Percentiles rank a stretch among this genome's conserved stretches.
Conservation (phyloP, 768 basidiomycete genomes). For the Amanita pseudoporphyria region DNA sequence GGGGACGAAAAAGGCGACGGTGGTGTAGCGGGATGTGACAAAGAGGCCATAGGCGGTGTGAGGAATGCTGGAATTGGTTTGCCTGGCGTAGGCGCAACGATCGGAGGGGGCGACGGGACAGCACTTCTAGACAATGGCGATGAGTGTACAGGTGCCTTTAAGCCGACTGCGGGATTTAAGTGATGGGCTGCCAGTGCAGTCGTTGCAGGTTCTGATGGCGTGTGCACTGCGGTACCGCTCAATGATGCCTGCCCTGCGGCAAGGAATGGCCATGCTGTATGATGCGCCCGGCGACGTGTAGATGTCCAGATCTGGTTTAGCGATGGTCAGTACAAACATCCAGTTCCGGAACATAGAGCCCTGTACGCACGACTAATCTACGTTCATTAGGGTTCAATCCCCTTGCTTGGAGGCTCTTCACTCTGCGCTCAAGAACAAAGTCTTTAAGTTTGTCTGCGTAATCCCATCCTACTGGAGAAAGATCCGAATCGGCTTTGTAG, state of each 20-base stretch:
- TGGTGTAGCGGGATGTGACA: slow-evolving; percentile 8
- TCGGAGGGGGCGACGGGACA: neutral
- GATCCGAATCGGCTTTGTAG: slow-evolving; percentile 96
- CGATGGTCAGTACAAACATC: neutral
- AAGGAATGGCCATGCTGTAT: slow-evolving; percentile 94
- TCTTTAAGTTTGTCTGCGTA: slow-evolving; percentile 87
- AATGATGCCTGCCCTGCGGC: slow-evolving; percentile 21
- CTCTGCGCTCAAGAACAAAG: slow-evolving; percentile 78
- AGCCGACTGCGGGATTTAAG: neutral
- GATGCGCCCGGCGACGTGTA: slow-evolving; percentile 83
- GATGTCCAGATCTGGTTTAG: slow-evolving; percentile 87
- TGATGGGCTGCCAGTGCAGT: neutral
- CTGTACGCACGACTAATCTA: slow-evolving; percentile 50
- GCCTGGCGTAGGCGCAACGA: neutral
- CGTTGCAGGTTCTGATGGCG: neutral
- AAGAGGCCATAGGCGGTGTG: slow-evolving; percentile 7
- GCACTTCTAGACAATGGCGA: slow-evolving; percentile 1
- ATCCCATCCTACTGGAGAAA: slow-evolving; percentile 93
- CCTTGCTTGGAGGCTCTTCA: slow-evolving; percentile 64
- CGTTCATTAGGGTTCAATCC: slow-evolving; percentile 53
- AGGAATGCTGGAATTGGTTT: slow-evolving; percentile 1
- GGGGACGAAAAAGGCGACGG: slow-evolving; percentile 7
- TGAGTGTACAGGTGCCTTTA: neutral
- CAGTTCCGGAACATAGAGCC: neutral
- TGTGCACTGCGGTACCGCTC: slow-evolving; percentile 11